Conservation (phyloP, 768 basidiomycete species). For the Podaxis sp. region DNA sequence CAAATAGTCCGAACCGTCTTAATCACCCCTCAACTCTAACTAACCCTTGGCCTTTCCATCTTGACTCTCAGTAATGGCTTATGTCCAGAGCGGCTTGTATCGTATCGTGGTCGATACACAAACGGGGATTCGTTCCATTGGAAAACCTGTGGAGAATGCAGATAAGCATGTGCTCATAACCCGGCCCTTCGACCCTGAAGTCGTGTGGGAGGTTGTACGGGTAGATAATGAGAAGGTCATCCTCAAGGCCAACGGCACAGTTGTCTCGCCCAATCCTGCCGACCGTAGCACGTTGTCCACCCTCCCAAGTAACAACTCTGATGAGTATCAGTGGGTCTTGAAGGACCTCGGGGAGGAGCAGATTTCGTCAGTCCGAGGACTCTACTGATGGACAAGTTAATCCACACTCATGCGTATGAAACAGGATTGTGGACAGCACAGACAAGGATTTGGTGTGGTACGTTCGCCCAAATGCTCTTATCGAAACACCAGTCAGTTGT, state of each 20-base stretch:
- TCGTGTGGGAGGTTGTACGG: neutral
- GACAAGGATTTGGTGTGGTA: neutral
- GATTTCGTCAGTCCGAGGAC: neutral
- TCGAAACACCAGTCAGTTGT: neutral
- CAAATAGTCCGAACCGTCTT: neutral
- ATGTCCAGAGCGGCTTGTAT: neutral
- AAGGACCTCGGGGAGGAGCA: neutral
- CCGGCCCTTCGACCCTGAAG: neutral
- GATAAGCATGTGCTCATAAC: neutral
- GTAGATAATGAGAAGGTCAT: neutral
- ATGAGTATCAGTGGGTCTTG: neutral
- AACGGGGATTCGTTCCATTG: neutral
- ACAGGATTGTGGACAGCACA: neutral
- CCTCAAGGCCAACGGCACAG: neutral
- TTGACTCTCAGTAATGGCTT: neutral
- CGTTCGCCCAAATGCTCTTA: neutral
- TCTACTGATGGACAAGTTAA: too few species aligned
- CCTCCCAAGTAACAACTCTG: neutral
- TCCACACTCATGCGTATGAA: neutral
- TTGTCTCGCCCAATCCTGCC: neutral
- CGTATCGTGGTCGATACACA: neutral
- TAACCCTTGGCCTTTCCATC: neutral
- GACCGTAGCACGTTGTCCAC: neutral
- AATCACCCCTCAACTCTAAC: neutral
- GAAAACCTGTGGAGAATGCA: neutral